These are phyloP conservation scores for Elaeagnus macrophylla DNA, from an alignment of 306 rosid genomes.

Conservation along the genomic window DNA sequence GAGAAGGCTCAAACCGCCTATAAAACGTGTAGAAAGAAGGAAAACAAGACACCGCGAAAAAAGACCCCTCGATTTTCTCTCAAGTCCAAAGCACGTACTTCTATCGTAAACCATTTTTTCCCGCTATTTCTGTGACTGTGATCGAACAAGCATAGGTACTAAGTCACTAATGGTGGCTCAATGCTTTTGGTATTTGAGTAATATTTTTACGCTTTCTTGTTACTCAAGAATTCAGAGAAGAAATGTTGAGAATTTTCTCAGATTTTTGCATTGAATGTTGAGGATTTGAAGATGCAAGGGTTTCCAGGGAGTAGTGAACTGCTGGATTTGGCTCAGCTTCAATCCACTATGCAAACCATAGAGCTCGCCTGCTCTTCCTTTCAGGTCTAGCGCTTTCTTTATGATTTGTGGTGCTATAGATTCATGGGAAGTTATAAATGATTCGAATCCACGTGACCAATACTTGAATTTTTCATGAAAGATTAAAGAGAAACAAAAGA, in stretches of 20 bases:
- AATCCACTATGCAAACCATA: slow-evolving; percentile 74
- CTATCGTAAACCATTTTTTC: too few species aligned
- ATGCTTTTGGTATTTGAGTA: too few species aligned
- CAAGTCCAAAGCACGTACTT: too few species aligned
- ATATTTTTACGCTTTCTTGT: too few species aligned
- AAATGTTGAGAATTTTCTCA: neutral
- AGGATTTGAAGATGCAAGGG: slow-evolving; percentile 53
- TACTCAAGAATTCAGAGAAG: neutral
- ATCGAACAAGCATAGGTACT: too few species aligned
- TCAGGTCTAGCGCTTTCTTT: slow-evolving; percentile 44
- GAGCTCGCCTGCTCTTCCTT: slow-evolving; percentile 76
- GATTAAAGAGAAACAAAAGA: neutral
- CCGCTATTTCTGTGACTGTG: too few species aligned
- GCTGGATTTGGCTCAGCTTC: slow-evolving; percentile 53
- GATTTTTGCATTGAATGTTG: neutral
- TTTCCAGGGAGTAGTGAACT: slow-evolving; percentile 32
- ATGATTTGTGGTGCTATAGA: neutral
- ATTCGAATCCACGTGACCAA: neutral
- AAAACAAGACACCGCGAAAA: too few species aligned
- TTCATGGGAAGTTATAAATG: neutral
- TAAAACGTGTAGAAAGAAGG: too few species aligned
- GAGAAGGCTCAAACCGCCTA: too few species aligned
- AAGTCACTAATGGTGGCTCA: too few species aligned
- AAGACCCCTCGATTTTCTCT: too few species aligned
- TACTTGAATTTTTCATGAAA: neutral